Conservation (phyloP, 1,139 yeast species). For the Geotrichum candidum region DNA sequence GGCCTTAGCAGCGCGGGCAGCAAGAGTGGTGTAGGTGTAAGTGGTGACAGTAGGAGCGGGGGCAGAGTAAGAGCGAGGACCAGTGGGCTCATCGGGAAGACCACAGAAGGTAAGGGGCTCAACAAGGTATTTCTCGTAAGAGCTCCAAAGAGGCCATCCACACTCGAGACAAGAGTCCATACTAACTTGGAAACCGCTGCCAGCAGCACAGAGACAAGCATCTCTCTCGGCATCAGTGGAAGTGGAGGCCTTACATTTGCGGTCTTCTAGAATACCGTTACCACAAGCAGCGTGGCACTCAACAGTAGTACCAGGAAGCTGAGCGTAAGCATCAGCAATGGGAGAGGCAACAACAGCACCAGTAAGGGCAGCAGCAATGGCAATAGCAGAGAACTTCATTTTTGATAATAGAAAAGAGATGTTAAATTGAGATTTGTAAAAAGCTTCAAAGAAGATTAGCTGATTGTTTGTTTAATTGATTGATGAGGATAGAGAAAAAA, state of each 20-base stretch:
- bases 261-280: conserved; percentile 13
- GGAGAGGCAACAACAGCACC: neutral
- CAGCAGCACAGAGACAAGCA: conserved; percentile 13
- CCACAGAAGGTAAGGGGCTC: conserved; percentile 2
- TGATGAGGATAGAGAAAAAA: neutral
- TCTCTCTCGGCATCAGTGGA: neutral
- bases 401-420: neutral
- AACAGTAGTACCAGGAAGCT: conserved; percentile 13
- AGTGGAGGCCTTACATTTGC: conserved; percentile 2
- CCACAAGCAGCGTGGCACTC: conserved; percentile 15
- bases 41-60: conserved; percentile 3
- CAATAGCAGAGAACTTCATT: neutral
- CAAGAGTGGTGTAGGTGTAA: neutral
- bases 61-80: conserved; percentile 4
- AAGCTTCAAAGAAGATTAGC: neutral
- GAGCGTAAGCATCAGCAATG: conserved; percentile 13
- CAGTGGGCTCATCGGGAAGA: conserved; percentile 8
- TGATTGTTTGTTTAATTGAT: neutral
- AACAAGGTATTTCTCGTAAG: conserved; percentile 4
- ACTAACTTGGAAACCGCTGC: conserved; percentile 4
- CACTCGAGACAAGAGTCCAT: conserved; percentile 8
- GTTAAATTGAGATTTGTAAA: neutral
- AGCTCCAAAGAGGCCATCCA: conserved; percentile 6
- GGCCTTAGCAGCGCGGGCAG: neutral
- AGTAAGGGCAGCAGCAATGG: neutral